A percentile compares a stretch with the other conserved stretches of the same genome.
These are phyloP conservation scores for Aspergillus spinulosporus DNA, from an alignment of 2,329 filamentous ascomycete species.

Conservation along the genomic window DNA sequence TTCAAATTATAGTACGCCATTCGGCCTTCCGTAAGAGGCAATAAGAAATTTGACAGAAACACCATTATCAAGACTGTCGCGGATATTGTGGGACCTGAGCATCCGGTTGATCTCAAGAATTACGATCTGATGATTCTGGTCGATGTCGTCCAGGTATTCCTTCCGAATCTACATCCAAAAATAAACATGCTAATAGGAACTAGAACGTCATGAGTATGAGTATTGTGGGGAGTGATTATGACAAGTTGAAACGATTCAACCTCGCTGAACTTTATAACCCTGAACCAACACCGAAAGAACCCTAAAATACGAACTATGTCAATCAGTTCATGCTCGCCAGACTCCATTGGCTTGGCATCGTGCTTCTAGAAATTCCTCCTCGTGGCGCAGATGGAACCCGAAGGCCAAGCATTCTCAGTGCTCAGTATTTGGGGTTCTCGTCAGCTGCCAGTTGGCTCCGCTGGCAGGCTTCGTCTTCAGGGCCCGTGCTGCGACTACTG, in stretches of 20 bases:
- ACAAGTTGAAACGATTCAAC: constrained; percentile 63
- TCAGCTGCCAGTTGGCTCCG: neutral
- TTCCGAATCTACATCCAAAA: neutral
- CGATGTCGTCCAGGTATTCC: constrained; percentile 59
- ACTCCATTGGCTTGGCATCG: neutral
- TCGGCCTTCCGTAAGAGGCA: constrained; percentile 60
- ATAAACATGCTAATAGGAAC: constrained; percentile 17
- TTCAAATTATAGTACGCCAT: constrained; percentile 58
- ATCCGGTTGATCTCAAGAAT: constrained; percentile 61
- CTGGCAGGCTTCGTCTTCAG: neutral
- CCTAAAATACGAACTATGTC: constrained; percentile 8
- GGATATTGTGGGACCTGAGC: constrained; percentile 56
- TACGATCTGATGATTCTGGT: constrained; percentile 64
- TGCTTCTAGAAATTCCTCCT: constrained; percentile 5
- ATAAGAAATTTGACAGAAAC: constrained; percentile 58
- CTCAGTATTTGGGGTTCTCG: neutral
- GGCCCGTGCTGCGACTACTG: constrained; percentile 2
- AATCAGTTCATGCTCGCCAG: neutral
- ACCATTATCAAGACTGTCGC: constrained; percentile 62
- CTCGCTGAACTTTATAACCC: constrained; percentile 61
- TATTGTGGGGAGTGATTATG: constrained; percentile 60
- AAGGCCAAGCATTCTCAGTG: neutral
- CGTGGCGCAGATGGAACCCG: neutral
- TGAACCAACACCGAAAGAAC: constrained; percentile 33
- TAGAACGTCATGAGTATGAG: constrained; percentile 66